Percentiles rank a stretch among this genome's conserved stretches.
Conservation (phyloP, 768 basidiomycete genomes). For the Naematelia aurantialba region DNA sequence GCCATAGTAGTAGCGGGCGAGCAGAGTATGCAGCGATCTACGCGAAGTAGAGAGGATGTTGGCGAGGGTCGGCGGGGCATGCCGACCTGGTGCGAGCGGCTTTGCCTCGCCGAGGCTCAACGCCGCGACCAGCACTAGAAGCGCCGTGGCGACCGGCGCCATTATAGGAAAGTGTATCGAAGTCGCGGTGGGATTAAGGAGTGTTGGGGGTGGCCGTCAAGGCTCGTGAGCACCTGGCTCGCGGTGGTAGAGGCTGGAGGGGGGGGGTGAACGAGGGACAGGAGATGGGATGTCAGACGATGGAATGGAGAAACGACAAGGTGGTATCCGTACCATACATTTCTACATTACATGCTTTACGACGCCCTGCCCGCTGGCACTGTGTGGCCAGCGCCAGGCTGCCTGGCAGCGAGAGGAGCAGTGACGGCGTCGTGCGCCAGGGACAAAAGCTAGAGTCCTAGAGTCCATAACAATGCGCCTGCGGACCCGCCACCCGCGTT, state of each 20-base stretch:
- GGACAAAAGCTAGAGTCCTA: not conserved
- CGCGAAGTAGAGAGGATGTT: constrained; percentile 28
- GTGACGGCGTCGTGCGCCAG: not conserved
- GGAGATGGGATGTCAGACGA: not conserved
- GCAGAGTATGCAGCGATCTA: constrained; percentile 17
- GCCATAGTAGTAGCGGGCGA: constrained; percentile 42
- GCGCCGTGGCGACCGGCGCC: constrained; percentile 43
- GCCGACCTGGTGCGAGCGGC: constrained; percentile 43
- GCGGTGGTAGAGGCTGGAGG: constrained; percentile 11
- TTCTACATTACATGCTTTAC: not conserved
- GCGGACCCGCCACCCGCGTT: not conserved
- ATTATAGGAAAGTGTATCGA: constrained; percentile 21
- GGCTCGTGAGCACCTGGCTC: constrained; percentile 47
- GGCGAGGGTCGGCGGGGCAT: constrained; percentile 42
- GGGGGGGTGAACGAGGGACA: not conserved
- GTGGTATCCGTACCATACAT: not conserved
- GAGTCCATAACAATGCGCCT: not conserved
- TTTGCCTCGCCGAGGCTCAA: constrained; percentile 30
- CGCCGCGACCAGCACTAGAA: constrained; percentile 28
- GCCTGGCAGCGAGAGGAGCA: too few species aligned
- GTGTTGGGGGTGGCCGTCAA: constrained; percentile 40
- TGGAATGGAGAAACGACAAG: not conserved
- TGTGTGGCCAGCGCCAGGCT: too few species aligned
- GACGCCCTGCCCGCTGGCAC: too few species aligned
- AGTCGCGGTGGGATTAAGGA: constrained; percentile 10